phyloP scores from a whole-genome alignment of 2,329 filamentous ascomycete species.

The Exophiala aquamarina region DNA sequence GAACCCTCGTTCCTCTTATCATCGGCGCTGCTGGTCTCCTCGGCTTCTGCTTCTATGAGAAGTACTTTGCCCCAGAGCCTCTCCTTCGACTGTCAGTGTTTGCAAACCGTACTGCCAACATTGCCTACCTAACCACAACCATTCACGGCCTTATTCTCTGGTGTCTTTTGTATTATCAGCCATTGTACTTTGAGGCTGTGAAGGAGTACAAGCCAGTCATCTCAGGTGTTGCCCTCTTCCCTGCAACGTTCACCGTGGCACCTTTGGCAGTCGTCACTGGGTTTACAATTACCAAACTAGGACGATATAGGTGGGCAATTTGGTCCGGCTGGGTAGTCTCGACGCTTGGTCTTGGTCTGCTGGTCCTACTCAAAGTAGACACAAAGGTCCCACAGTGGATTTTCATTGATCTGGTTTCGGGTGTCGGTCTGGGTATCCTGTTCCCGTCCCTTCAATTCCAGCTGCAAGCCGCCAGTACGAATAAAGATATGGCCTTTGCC shows the following conservation, averaged over 20 bases:
- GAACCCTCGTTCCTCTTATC: constrained; percentile 61
- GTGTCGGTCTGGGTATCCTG: constrained; percentile 67
- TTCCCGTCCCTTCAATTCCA: constrained; percentile 62
- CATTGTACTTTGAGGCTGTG: constrained; percentile 45
- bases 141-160: constrained; percentile 54
- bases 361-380: constrained; percentile 31
- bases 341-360: constrained; percentile 59
- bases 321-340: constrained; percentile 63
- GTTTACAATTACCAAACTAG: constrained; percentile 54
- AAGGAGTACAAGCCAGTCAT: constrained; percentile 55
- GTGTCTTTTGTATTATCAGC: constrained; percentile 57
- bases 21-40: constrained; percentile 54
- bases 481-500: constrained; percentile 59
- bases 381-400: constrained; percentile 48
- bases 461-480: constrained; percentile 61
- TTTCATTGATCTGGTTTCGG: constrained; percentile 59
- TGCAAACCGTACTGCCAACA: constrained; percentile 46
- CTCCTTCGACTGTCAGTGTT: constrained; percentile 49
- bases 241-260: constrained; percentile 63
- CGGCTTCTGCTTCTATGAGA: constrained; percentile 57
- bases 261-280: constrained; percentile 60
- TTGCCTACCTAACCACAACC: constrained; percentile 54
- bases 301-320: constrained; percentile 61
- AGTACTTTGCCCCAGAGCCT: constrained; percentile 51
- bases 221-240: constrained; percentile 58